Percentiles rank a stretch among this genome's conserved stretches.
Evolutionary conservation across 441 rosid genomes (phyloP).

Genomic region (Erodium moschatum): DNA sequence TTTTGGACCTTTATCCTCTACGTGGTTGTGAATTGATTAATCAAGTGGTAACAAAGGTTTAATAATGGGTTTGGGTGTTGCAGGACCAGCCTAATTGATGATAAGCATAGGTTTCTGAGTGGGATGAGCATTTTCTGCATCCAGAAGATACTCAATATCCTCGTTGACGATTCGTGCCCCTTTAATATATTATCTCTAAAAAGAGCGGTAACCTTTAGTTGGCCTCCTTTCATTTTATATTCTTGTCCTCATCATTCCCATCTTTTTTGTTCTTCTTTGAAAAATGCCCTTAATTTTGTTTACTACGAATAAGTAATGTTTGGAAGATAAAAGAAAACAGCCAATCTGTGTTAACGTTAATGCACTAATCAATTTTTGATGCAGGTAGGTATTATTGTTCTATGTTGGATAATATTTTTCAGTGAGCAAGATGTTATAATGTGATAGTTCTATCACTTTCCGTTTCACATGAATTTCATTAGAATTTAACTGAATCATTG

Average conservation of each 20-base stretch:
- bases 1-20: not conserved
- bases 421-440: not conserved
- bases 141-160: constrained; percentile 8
- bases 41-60: no score
- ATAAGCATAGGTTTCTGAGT: constrained; percentile 16
- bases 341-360: no score
- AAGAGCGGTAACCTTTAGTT: constrained; percentile 6
- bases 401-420: not conserved
- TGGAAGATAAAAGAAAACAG: no score
- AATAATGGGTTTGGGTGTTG: not conserved
- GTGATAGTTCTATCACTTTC: no score
- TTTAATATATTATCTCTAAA: not conserved
- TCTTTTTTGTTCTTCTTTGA: not conserved
- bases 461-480: no score
- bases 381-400: no score
- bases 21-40: constrained; percentile 11
- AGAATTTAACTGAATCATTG: no score
- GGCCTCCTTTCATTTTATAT: not conserved
- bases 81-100: not conserved
- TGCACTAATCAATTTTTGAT: not conserved
- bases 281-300: no score
- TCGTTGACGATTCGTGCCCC: not conserved
- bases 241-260: not conserved
- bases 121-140: constrained; percentile 21
- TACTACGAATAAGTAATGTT: no score